phyloP scores from a whole-genome alignment of 2,329 filamentous ascomycete genomes.

The Botrytis byssoidea region DNA sequence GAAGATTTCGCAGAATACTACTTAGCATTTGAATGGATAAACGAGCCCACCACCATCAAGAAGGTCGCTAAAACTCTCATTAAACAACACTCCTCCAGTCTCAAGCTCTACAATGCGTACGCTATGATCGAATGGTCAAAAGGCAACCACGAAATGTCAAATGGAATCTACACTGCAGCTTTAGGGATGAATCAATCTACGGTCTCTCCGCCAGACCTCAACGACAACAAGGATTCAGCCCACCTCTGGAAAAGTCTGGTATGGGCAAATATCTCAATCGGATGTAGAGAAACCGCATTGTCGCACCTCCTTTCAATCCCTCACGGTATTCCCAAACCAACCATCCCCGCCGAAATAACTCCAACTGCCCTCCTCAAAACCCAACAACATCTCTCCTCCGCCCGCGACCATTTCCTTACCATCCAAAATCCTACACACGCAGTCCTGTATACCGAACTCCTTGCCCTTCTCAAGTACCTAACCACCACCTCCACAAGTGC shows the following conservation, averaged over 20 bases:
- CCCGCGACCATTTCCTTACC: constrained; percentile 56
- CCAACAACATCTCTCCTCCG: constrained; percentile 52
- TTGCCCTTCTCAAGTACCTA: constrained; percentile 68
- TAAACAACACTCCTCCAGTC: constrained; percentile 62
- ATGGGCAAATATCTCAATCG: constrained; percentile 33
- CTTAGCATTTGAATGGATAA: constrained; percentile 63
- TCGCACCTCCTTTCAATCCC: constrained; percentile 44
- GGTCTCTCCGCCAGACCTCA: constrained; percentile 26
- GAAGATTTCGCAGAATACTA: constrained; percentile 65
- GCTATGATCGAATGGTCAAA: constrained; percentile 66
- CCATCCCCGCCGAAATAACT: constrained; percentile 26
- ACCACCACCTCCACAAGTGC: constrained; percentile 40
- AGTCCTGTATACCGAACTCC: constrained; percentile 56
- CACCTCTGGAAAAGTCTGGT: constrained; percentile 37
- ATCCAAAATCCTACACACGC: constrained; percentile 50
- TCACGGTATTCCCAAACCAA: constrained; percentile 38
- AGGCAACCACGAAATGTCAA: constrained; percentile 56
- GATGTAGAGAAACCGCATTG: constrained; percentile 38
- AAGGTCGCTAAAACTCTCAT: constrained; percentile 73
- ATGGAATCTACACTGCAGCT: constrained; percentile 66
- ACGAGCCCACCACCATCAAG: constrained; percentile 55
- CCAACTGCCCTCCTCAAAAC: constrained; percentile 49
- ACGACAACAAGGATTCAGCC: constrained; percentile 37
- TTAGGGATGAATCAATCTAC: constrained; percentile 55
- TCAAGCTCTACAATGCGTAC: constrained; percentile 76